Conservation (phyloP, 805 yeast genomes). For the Wickerhamiella dianesei region DNA sequence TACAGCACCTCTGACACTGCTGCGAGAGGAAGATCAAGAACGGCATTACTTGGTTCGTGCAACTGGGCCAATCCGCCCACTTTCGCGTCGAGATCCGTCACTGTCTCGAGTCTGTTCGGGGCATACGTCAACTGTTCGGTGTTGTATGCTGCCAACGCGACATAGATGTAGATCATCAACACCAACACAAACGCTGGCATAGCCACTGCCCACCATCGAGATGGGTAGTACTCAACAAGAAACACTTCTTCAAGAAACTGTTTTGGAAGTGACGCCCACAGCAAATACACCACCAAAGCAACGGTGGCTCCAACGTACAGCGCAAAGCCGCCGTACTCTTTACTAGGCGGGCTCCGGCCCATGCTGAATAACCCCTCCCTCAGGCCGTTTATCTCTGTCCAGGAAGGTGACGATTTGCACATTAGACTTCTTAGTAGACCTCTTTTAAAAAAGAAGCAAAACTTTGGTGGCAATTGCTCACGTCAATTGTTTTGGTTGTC, state of each 20-base stretch:
- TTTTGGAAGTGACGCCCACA: constrained; percentile 69
- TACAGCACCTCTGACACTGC: constrained; percentile 1
- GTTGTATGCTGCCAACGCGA: constrained; percentile 58
- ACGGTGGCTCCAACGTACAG: constrained; percentile 55
- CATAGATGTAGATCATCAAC: constrained; percentile 57
- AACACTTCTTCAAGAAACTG: constrained; percentile 33
- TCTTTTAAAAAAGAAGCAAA: too few relatives aligned
- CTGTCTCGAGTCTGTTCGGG: constrained; percentile 44
- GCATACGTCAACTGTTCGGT: constrained; percentile 57
- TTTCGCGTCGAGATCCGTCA: constrained; percentile 52
- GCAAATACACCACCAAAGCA: constrained; percentile 40
- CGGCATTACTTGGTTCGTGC: background rate
- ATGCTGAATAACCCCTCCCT: background rate
- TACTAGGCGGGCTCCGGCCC: constrained; percentile 9
- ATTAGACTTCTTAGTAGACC: too few relatives aligned
- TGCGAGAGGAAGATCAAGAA: constrained; percentile 1
- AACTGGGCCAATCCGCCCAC: background rate
- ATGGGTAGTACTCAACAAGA: constrained; percentile 64
- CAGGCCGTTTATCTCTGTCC: too few relatives aligned
- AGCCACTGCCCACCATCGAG: constrained; percentile 82
- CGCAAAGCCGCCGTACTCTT: constrained; percentile 83
- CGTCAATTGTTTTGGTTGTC: too few relatives aligned
- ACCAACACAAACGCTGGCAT: constrained; percentile 59
- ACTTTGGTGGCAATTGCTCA: too few relatives aligned
- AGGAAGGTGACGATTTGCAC: too few relatives aligned